A percentile compares a stretch with the other conserved stretches of the same genome.
These are phyloP conservation scores for Suillus decipiens DNA, from an alignment of 768 basidiomycete species.

Conservation along the genomic window DNA sequence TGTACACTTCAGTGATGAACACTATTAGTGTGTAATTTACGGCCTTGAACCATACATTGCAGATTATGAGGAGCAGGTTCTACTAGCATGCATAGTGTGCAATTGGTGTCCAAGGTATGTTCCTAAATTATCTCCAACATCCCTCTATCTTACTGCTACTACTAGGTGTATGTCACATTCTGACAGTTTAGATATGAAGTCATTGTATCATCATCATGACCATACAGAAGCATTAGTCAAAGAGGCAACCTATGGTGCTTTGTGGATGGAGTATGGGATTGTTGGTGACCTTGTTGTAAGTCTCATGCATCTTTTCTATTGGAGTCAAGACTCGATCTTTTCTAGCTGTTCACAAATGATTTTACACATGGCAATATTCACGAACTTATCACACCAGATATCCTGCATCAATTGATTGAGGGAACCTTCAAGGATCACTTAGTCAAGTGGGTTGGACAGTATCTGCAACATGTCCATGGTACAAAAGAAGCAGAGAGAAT, in stretches of 20 bases:
- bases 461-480: neutral
- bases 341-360: neutral
- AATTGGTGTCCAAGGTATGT: constrained; percentile 38
- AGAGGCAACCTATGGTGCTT: neutral
- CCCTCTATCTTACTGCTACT: neutral
- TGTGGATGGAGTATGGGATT: neutral
- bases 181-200: constrained; percentile 24
- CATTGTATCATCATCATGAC: constrained; percentile 16
- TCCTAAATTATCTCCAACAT: neutral
- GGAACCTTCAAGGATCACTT: neutral
- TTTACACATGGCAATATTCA: neutral
- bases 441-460: neutral
- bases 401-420: neutral
- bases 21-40: constrained; percentile 32
- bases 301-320: too few relatives aligned
- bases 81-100: constrained; percentile 34
- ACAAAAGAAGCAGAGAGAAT: neutral
- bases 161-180: constrained; percentile 26
- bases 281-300: neutral
- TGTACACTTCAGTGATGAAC: constrained; percentile 30
- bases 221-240: constrained; percentile 25
- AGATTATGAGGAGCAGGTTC: constrained; percentile 41
- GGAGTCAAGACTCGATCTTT: neutral
- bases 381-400: neutral
- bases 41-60: constrained; percentile 41